Base-by-base conservation (phyloP, 164 flowering plant species). In the Aristolochia californica region DNA sequence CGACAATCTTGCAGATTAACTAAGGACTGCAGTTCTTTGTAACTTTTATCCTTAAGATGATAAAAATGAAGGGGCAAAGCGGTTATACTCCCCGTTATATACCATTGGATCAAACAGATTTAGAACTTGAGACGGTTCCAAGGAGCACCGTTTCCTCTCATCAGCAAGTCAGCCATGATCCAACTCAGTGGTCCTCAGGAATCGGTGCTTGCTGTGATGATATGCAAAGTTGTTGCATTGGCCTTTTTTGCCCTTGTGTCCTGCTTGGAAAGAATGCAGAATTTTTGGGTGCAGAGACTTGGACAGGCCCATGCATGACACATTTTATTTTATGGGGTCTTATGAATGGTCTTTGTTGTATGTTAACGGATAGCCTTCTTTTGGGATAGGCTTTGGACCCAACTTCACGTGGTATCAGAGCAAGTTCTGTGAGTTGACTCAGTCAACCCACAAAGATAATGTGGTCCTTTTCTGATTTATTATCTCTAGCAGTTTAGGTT, bases 201-300 rank as follows among this genome's bases (percentile, higher is more conserved):
- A 87, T 91, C 61, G 87, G 96, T 75, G 97, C 97, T 59, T 91
- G 97, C 59, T 91, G 72, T 57, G 97, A 91, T 75, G 97, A 91
- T 72, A 76, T 81, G 75, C 96, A 73, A 75, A 91, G 96, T 80
- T 91, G 97, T 69, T 82, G 75, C 64, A 43, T 90, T 58, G 93
- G 88, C 38, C 70, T 82, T 47, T 13, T 79, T 48, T 87, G 88
- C 56, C 95, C 95, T n/a, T n/a, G 93, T 72, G 78, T 57, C 69
- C 62, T 87, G 55, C 87, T 87, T 65, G 97, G 78, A 15, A 85
- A 81, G 70, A 90, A 90, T 74, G 93, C 95, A 10, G 95, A 89
- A 59, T 68, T 77, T 71, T 60, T 90, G 77, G 97, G 97, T 25
- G 82, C 97, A 55, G 87, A 85, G 70, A 79, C 88, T 47, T 67